Conservation (phyloP, 352 stramenopile genomes). For the Globisporangium spiculum region DNA sequence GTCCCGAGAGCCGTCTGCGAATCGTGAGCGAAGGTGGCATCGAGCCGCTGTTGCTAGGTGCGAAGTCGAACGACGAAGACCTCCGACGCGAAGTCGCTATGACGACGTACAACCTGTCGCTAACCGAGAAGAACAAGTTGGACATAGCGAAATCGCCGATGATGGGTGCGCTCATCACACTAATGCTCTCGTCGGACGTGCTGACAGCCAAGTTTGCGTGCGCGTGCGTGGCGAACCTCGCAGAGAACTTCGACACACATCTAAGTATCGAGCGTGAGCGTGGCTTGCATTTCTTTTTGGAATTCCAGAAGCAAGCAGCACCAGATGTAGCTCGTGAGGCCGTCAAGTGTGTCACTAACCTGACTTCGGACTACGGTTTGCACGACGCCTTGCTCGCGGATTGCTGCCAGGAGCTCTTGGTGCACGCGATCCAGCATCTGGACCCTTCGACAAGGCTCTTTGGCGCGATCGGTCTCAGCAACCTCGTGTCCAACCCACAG, state of each 20-base stretch:
- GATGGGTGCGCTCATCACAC: slow-evolving; percentile 74
- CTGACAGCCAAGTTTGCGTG: slow-evolving; percentile 68
- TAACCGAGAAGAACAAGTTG: slow-evolving; percentile 95
- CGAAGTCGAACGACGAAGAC: slow-evolving; percentile 58
- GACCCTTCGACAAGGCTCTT: slow-evolving; percentile 83
- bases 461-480: slow-evolving; percentile 86
- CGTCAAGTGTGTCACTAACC: slow-evolving; percentile 73
- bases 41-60: slow-evolving; percentile 84
- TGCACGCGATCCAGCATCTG: slow-evolving; percentile 50
- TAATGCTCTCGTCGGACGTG: slow-evolving; percentile 84
- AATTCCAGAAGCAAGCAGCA: slow-evolving; percentile 43
- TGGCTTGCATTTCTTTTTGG: slow-evolving; percentile 75
- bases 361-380: slow-evolving; percentile 80
- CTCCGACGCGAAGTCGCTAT: slow-evolving; percentile 89
- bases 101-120: slow-evolving; percentile 89
- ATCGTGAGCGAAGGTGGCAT: slow-evolving; percentile 91
- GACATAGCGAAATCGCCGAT: slow-evolving; percentile 84
- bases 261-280: slow-evolving; percentile 66
- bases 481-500: slow-evolving; percentile 84
- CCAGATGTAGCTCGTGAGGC: slow-evolving; percentile 51
- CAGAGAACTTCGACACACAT: slow-evolving; percentile 90
- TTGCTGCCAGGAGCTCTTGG: slow-evolving; percentile 79
- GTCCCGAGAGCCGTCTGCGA: slow-evolving; percentile 73
- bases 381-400: slow-evolving; percentile 83
- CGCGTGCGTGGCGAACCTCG: slow-evolving; percentile 90